Base-by-base conservation (phyloP, 1,284 basidiomycete genomes). In the Ustilago trichophora region DNA sequence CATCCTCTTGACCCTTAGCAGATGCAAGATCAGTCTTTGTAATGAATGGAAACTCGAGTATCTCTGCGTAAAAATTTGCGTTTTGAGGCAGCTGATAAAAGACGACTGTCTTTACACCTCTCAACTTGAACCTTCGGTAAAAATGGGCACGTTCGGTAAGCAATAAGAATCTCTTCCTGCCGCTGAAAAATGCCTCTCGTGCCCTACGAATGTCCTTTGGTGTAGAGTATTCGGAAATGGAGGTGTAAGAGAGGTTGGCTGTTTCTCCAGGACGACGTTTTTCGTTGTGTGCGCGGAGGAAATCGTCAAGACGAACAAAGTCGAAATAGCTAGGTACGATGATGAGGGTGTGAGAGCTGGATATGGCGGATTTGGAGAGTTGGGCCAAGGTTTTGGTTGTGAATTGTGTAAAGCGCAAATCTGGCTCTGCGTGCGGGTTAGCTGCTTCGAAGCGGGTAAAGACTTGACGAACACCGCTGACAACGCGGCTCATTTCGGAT, bases 141-240 rank as follows among this genome's bases (percentile, higher is more conserved):
- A 98, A 99, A 83, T 98, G 93, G 85, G 98, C 97, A 18, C 96
- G 88, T 81, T 99, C 96, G 59, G 92, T 97, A 72, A 98, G 85
- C 63, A 98, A 84, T 19, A 99, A 82, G 84, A 98, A 91, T 0
- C 89, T 85, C 73, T 90, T 92, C 76, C 91, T 90, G 48, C 91
- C 92, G 35, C 86, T 86, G 85, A 96, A 97, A 84, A 99, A 98
- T 0, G 90, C 87, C 73, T 94, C 91, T 42, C 96, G 87, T 0
- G 94, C 94, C 3, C 93, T 88, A 1, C 91, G 91, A 65, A 98
- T 95, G 59, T 98, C 94, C 80, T 91, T 88, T 72, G 92, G 93
- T 9, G 90, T 88, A 0, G 92, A 94, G 81, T 98, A 97, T 90
- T 98, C 96, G 3, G 92, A 94, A 41, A 99, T 87, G 12, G 92